Evolutionary conservation across 1,284 basidiomycete genomes (phyloP).

Genomic region (Cutaneotrichosporon cavernicola): DNA sequence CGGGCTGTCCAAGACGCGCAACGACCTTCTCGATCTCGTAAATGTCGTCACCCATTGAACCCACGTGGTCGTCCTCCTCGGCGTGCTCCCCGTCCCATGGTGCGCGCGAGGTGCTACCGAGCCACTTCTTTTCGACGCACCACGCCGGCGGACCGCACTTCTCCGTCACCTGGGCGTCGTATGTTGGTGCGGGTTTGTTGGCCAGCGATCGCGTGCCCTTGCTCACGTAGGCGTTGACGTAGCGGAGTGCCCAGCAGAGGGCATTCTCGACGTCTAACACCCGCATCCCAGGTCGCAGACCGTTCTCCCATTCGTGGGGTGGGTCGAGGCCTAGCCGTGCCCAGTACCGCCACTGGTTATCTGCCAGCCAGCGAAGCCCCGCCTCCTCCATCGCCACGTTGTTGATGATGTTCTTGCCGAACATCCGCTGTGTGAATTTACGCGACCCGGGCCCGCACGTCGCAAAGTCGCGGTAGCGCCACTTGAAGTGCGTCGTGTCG

Average conservation of each 20-base stretch:
- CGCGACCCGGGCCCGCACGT: slow-evolving; percentile 38
- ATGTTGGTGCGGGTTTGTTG: slow-evolving; percentile 20
- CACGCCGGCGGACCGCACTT: slow-evolving; percentile 27
- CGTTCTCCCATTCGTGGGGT: slow-evolving; percentile 31
- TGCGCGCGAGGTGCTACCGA: slow-evolving; percentile 13
- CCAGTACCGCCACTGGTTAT: slow-evolving; percentile 39
- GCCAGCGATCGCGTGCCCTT: slow-evolving; percentile 19
- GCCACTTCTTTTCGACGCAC: slow-evolving; percentile 29
- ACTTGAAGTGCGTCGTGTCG: slow-evolving; percentile 24
- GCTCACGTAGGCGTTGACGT: slow-evolving; percentile 24
- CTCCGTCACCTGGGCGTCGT: slow-evolving; percentile 17
- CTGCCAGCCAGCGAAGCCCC: slow-evolving; percentile 36
- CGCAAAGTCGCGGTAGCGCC: slow-evolving; percentile 34
- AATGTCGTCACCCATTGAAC: slow-evolving; percentile 9
- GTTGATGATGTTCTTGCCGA: slow-evolving; percentile 31
- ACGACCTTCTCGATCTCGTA: slow-evolving; percentile 40
- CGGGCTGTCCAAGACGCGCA: slow-evolving; percentile 9
- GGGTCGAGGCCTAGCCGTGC: slow-evolving; percentile 32
- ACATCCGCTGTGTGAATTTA: slow-evolving; percentile 29
- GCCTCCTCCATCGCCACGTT: slow-evolving; percentile 34
- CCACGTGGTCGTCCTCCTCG: slow-evolving; percentile 22
- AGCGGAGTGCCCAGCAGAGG: slow-evolving; percentile 41
- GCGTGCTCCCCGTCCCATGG: slow-evolving; percentile 22
- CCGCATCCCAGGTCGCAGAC: slow-evolving; percentile 36
- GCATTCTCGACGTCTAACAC: slow-evolving; percentile 40